Base-by-base conservation (phyloP, 2,329 filamentous ascomycete genomes). In the Exserohilum rostratum region DNA sequence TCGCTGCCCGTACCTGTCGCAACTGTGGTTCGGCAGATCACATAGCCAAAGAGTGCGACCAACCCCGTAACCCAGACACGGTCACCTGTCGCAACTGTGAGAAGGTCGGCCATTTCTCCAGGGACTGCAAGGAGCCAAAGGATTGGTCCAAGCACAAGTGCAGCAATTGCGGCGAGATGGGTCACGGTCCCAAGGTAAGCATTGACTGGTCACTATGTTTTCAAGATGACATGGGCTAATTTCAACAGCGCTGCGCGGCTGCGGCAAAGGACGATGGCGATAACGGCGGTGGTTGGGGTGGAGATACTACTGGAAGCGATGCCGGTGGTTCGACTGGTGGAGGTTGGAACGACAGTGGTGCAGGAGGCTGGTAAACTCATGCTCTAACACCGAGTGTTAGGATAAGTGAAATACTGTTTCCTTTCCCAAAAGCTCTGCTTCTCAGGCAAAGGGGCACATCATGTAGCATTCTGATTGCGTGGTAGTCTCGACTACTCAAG, bases 81-180 rank as follows among this genome's bases (percentile, higher is more conserved):
- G 58, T 71, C 2, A 72, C 68, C 54, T 84, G 82, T 74, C 79
- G 82, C 66, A 90, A 89, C 74, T 90, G 87, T 67, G 86, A 88
- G 18, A 73, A 85, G 58, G 82, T 83, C 46, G 87, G 86, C 6
- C 87, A 90, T 58, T 80, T 82, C 46, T 76, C 79, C 48, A 79
- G 78, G 18, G 82, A 85, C 9, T 86, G 86, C 61, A 80, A 83
- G 25, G 78, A 86, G 70, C 86, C 83, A 13, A 80, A 81, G 52
- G 83, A 84, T 55, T 69, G 79, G 79, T 60, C 66, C 47, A 78
- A 77, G 65, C 75, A 77, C 70, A 80, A 69, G 78, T 79, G 80
- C 65, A 73, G 69, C 51, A 79, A 80, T 69, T 83, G 81, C 58
- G 73, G 73, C 11, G 71, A 79, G 53, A 67, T 71, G 54, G 72